Evolutionary conservation across 2,329 filamentous ascomycete species (phyloP), one percentile per base, ranked within the genome.

Genomic region (Aspergillus novoparasiticus): DNA sequence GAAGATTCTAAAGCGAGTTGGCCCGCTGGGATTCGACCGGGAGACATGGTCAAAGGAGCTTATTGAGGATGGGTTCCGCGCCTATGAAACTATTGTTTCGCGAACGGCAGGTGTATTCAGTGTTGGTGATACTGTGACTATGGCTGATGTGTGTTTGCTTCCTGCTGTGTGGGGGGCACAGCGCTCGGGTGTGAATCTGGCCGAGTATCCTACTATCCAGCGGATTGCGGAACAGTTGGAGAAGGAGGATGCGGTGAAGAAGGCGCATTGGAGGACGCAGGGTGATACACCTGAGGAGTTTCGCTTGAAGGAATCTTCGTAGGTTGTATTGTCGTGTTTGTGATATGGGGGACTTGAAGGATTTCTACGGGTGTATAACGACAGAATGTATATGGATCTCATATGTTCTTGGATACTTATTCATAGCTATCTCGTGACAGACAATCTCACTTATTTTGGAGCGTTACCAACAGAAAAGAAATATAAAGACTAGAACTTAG

Each of bases 151-250:
- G 32, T 85, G 82, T 67, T 72, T 89, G 26, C 72, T 87, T 59
- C 87, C 87, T 4, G 86, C 86, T 0, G 79, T 85, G 30, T 87
- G 86, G 82, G 84, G 83, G 12, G 86, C 87, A 0, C 75, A 84
- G 73, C 76, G 85, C 26, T 85, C 83, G 59, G 84, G 82, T 0
- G 82, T 89, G 28, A 82, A 87, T 65, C 55, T 89, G 55, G 68
- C 69, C 12, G 58, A 67, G n/a, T 86, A 83, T 64, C 84, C 84
- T 1, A 80, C 78, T 0, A 76, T 87, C 4, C 72, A 71, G 57
- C 76, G 70, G 59, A 73, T 89, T 53, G 81, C 79, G 58, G 78
- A 78, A 51, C 78, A 77, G 48, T 62, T 89, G 67, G 80, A 82
- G 68, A 67, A 74, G 67, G 74, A 85, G 63, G 81, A 83, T 26